Base-by-base conservation (phyloP, 495 filamentous ascomycete species). In the Penicillium bovifimosum region DNA sequence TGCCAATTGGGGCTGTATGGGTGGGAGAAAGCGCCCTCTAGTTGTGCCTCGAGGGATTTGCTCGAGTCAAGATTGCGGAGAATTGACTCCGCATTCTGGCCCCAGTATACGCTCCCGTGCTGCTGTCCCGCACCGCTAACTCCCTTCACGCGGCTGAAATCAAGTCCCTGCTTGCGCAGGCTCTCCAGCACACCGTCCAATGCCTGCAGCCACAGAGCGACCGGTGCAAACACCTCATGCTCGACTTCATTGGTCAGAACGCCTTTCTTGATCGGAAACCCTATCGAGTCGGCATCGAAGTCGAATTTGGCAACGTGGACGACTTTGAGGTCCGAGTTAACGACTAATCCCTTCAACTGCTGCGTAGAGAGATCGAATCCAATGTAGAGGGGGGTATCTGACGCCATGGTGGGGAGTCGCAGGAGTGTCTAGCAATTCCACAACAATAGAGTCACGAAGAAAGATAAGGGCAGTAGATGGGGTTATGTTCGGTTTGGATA, bases 281-380 rank as follows among this genome's bases (percentile, higher is more conserved):
- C 75, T 53, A 62, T 65, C 10, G 95, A 89, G 65, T 96, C 89
- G 53, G 83, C 76, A 77, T 62, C 85, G 72, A 66, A 90, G 81
- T 67, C 85, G 82, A 66, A 96, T 78, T 71, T 74, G 58, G 69
- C 62, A 18, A 67, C 52, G 49, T 73, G 59, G 11, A 68, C 69
- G 40, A 75, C 71, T 49, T 76, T 74, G n/a, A 76, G 62, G 18
- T 69, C 86, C 9, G 90, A 88, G 36, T 85, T 83, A 53, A 96
- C 85, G 45, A 88, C 85, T 58, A 98, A 81, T 39, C 87, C 89
- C 78, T 98, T 98, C 26, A 96, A 76, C 65, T 96, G 91, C 70
- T 96, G 93, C 50, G 93, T 97, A 24, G 91, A 96, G 41, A 98
- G 86, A 68, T 98, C 92, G 65, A 96, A 92, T 36, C 92, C 92